These are phyloP conservation scores for Zostera marina DNA, from an alignment of 116 monocot species.

Conservation along the genomic window DNA sequence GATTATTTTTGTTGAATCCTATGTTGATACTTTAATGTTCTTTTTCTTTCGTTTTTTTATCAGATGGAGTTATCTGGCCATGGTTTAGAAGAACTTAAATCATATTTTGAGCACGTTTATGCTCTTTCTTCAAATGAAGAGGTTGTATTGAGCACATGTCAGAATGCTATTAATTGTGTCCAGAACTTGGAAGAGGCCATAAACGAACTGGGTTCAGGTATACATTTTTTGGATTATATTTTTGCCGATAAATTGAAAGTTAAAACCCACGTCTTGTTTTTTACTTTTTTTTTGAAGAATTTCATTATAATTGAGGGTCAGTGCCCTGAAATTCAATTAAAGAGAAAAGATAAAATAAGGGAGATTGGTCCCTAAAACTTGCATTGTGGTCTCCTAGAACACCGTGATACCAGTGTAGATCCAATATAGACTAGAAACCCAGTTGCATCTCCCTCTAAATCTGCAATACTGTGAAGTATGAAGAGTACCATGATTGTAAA, in stretches of 20 bases:
- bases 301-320: too few species aligned
- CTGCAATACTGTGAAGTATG: too few species aligned
- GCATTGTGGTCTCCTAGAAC: too few species aligned
- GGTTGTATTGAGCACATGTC: conserved; percentile 43
- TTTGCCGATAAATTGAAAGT: not conserved
- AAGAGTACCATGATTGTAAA: too few species aligned
- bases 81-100: conserved; percentile 49
- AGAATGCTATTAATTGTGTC: conserved; percentile 27
- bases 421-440: too few species aligned
- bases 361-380: too few species aligned
- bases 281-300: not conserved
- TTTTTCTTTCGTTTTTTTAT: conserved; percentile 1
- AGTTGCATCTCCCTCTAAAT: too few species aligned
- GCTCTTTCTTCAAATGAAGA: conserved; percentile 45
- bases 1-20: not conserved
- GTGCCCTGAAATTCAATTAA: too few species aligned
- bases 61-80: conserved; percentile 46
- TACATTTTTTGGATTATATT: not conserved
- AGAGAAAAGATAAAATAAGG: too few species aligned
- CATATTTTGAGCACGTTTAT: conserved; percentile 32
- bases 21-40: not conserved
- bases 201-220: conserved; percentile 9
- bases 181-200: conserved; percentile 43
- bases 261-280: not conserved
- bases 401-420: too few species aligned